A percentile compares a stretch with the other conserved stretches of the same genome.
These are phyloP conservation scores for Stemphylium lycopersici DNA, from an alignment of 2,329 filamentous ascomycete genomes.

Conservation along the genomic window DNA sequence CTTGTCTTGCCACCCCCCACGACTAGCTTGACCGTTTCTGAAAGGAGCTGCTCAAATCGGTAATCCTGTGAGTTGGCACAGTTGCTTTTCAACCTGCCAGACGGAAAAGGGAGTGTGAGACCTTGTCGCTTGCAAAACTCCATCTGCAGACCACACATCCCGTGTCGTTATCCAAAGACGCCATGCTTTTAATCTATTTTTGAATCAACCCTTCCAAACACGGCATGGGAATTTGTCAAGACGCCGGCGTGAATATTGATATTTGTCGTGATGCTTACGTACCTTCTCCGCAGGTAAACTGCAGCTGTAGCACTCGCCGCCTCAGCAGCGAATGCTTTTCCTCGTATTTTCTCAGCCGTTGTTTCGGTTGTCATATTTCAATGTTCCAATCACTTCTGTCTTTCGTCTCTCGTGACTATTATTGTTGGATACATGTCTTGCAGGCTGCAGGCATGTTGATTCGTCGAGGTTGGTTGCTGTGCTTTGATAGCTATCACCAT, in stretches of 20 bases:
- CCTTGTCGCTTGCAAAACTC: too few relatives aligned
- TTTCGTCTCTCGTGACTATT: neutral
- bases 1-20: conserved; percentile 5
- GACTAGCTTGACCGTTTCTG: neutral
- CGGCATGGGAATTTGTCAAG: too few relatives aligned
- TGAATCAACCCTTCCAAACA: too few relatives aligned
- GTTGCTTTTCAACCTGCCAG: neutral
- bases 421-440: too few relatives aligned
- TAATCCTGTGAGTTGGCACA: neutral
- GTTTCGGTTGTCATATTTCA: neutral
- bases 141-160: too few relatives aligned
- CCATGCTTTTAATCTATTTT: too few relatives aligned
- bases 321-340: neutral
- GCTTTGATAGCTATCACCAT: too few relatives aligned
- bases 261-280: neutral
- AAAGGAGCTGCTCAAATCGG: neutral
- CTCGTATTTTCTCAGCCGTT: neutral
- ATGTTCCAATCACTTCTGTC: neutral
- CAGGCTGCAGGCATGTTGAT: too few relatives aligned
- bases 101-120: neutral
- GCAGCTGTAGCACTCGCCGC: neutral
- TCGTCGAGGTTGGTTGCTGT: too few relatives aligned
- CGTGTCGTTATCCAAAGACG: too few relatives aligned
- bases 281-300: too few relatives aligned
- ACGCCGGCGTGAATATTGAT: too few relatives aligned